These are phyloP conservation scores for Xylaria acuta DNA, from an alignment of 495 filamentous ascomycete genomes.

Conservation along the genomic window DNA sequence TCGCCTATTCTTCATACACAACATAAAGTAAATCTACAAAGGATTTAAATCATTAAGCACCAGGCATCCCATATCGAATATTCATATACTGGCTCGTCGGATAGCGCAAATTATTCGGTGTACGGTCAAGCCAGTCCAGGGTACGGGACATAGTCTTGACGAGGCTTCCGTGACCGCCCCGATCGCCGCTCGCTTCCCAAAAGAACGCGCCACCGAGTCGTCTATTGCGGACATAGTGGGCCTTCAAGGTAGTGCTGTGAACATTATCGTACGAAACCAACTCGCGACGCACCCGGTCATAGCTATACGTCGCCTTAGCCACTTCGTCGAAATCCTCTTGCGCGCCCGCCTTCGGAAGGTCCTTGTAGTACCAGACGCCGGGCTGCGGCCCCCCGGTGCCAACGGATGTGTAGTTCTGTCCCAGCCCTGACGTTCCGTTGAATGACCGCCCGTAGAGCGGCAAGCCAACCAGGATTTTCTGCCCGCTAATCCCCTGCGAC, in stretches of 20 bases:
- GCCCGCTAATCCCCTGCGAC: slow-evolving; percentile 61
- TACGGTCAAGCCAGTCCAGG: slow-evolving; percentile 59
- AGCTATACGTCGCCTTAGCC: slow-evolving; percentile 71
- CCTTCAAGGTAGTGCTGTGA: slow-evolving; percentile 65
- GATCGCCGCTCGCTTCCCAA: slow-evolving; percentile 87
- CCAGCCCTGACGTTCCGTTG: slow-evolving; percentile 71
- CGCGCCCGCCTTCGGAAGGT: slow-evolving; percentile 57
- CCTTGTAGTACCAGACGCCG: slow-evolving; percentile 83
- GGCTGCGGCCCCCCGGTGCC: slow-evolving; percentile 72
- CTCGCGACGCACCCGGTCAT: slow-evolving; percentile 60
- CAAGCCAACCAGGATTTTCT: slow-evolving; percentile 82
- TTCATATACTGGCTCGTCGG: slow-evolving; percentile 77
- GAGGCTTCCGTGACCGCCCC: slow-evolving; percentile 63
- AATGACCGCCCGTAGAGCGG: slow-evolving; percentile 89
- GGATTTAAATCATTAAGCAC: slow-evolving; percentile 26
- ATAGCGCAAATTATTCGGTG: slow-evolving; percentile 66
- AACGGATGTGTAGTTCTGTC: slow-evolving; percentile 68
- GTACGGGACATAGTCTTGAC: slow-evolving; percentile 66
- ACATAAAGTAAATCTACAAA: not conserved
- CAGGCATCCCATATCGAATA: slow-evolving; percentile 59
- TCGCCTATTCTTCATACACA: not conserved
- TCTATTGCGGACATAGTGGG: slow-evolving; percentile 64
- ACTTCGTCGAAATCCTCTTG: slow-evolving; percentile 55
- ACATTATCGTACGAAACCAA: slow-evolving; percentile 82
- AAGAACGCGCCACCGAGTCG: slow-evolving; percentile 85